Evolutionary conservation across 805 yeast species (phyloP).

Genomic region (Barnettozyma siamensis): DNA sequence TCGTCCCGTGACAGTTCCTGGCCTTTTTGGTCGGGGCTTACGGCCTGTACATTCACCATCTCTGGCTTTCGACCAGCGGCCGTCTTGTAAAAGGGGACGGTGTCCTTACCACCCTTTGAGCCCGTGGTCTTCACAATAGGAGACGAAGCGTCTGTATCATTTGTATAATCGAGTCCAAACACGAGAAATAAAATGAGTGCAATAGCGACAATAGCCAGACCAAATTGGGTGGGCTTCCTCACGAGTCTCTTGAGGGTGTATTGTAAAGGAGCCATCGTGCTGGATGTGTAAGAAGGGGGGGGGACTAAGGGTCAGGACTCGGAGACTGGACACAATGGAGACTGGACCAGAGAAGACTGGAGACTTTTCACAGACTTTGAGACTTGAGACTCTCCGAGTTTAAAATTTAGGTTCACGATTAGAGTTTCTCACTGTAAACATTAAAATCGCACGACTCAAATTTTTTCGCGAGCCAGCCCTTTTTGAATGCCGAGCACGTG

Average conservation of each 20-base stretch:
- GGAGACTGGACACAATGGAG: too few relatives aligned
- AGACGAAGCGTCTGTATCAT: too few relatives aligned
- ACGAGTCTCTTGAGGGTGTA: slow-evolving; percentile 13
- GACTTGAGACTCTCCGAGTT: too few relatives aligned
- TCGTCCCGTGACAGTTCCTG: slow-evolving; percentile 6
- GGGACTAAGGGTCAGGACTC: too few relatives aligned
- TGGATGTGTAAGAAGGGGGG: too few relatives aligned
- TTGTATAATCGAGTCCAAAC: not conserved
- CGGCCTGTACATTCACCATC: not conserved
- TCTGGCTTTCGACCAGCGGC: slow-evolving; percentile 5
- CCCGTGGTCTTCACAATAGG: too few relatives aligned
- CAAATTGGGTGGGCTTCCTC: slow-evolving; percentile 13
- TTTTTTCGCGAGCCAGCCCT: not conserved
- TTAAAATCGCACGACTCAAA: too few relatives aligned
- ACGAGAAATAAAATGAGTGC: slow-evolving; percentile 11
- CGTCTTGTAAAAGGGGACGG: slow-evolving; percentile 24
- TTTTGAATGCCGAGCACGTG: not conserved
- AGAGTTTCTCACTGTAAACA: too few relatives aligned
- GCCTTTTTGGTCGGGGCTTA: not conserved
- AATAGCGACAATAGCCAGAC: slow-evolving; percentile 5
- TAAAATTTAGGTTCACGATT: too few relatives aligned
- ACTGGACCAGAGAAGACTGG: too few relatives aligned
- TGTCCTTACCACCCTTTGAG: slow-evolving; percentile 8
- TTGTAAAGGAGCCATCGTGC: slow-evolving; percentile 3
- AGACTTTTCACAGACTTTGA: too few relatives aligned